Base-by-base conservation (phyloP, 129 eudicot species). In the Dittrichia graveolens region DNA sequence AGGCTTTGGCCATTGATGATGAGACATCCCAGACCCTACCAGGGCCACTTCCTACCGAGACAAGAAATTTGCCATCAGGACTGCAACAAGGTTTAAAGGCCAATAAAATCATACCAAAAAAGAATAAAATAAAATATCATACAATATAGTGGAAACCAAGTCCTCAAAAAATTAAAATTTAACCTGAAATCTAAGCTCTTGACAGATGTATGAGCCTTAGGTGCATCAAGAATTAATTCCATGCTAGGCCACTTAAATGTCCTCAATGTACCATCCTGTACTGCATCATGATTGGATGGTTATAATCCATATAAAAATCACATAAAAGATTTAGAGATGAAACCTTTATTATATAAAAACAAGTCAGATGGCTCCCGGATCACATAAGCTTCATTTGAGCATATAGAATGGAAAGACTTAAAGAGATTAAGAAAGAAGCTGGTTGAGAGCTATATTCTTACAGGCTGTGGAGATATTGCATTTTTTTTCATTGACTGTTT, bases 151-250 rank as follows among this genome's bases (percentile, higher is more conserved):
- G 43, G 70, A 11, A 12, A 54, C 55, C 31, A 24, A 24, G 31
- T 24, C 31, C 31, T 24, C 31, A 24, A 24, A 24, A 24, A 24
- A 24, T 24, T 0, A 6, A 10, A 5, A 50, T 24, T 49, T 48
- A 61, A 89, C 98, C 98, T 93, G 87, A 93, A 93, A 84, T 90
- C 87, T 80, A 93, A 74, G 65, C 87, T 89, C 75, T 89, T 84
- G 68, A 89, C 87, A 48, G 86, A 75, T 45, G 84, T 7, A 81
- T 85, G 88, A 67, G 87, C 91, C 5, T 76, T 69, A 8, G 76
- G 82, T 61, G 81, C 80, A 66, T 79, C 75, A 67, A 89, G 80
- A 39, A 73, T 11, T 56, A 58, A 59, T 73, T 58, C 83, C 95
- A 85, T 78, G 77, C 78, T 38, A 59, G 95, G 91, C 95, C 95